phyloP scores from a whole-genome alignment of 2,329 filamentous ascomycete genomes.

The Alternaria ventricosa region DNA sequence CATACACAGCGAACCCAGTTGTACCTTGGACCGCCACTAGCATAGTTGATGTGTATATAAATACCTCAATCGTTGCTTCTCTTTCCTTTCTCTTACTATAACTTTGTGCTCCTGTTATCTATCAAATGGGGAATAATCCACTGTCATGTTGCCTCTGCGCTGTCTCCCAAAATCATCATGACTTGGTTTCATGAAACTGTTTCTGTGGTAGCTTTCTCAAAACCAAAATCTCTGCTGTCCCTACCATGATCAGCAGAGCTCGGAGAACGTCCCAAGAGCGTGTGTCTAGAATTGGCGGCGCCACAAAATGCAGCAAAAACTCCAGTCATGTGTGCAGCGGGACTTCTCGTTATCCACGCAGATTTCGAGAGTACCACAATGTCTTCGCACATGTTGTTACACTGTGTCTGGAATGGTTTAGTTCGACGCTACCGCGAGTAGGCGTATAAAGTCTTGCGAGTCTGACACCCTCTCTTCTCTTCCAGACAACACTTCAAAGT shows the following conservation, averaged over 20 bases:
- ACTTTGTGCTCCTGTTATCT: not conserved
- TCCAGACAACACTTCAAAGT: not conserved
- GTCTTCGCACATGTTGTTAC: not conserved
- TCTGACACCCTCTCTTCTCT: not conserved
- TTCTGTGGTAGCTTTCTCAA: not conserved
- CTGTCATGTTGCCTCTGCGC: not conserved
- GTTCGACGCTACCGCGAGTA: not conserved
- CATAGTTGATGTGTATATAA: not conserved
- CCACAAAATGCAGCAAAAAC: not conserved
- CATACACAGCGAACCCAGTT: not conserved
- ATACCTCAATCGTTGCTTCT: not conserved
- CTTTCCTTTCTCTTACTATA: not conserved
- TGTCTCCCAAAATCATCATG: not conserved
- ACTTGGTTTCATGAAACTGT: not conserved
- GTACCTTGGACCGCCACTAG: not conserved
- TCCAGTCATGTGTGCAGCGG: not conserved
- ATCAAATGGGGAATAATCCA: no score
- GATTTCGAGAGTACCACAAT: not conserved
- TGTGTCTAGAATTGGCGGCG: not conserved
- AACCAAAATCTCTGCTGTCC: accelerated
- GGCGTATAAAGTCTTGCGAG: not conserved
- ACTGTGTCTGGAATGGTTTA: not conserved
- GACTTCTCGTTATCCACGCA: accelerated
- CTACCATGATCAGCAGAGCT: not conserved
- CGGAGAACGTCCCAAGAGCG: not conserved